A percentile compares a stretch with the other conserved stretches of the same genome.
Conservation (phyloP, 345 rosid species). For the Corchorus capsularis region DNA sequence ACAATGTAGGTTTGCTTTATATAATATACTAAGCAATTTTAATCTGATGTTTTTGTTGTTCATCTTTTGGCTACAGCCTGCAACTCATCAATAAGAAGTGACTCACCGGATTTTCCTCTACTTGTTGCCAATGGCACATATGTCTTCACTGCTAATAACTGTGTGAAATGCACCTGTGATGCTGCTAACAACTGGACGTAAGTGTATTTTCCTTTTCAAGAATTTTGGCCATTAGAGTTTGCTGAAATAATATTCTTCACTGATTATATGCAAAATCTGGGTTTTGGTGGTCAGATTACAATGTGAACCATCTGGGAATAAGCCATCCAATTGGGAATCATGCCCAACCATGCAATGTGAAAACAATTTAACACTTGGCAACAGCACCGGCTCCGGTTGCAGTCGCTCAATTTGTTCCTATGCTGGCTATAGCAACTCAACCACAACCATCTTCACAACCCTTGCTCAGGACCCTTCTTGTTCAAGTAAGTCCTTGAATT, state of each 20-base stretch:
- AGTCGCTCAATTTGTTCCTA: constrained; percentile 56
- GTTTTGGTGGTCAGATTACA: constrained; percentile 51
- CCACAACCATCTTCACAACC: constrained; percentile 46
- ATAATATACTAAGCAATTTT: not conserved
- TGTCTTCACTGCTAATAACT: constrained; percentile 55
- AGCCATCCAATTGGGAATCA: constrained; percentile 31
- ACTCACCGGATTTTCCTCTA: constrained; percentile 51
- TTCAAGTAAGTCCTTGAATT: constrained; percentile 36
- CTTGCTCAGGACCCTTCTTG: constrained; percentile 42
- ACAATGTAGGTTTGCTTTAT: not conserved
- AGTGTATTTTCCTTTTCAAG: constrained; percentile 25
- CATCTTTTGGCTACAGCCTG: constrained; percentile 53
- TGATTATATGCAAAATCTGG: not conserved
- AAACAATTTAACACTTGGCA: constrained; percentile 42
- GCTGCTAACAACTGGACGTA: constrained; percentile 68
- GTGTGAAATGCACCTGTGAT: constrained; percentile 65
- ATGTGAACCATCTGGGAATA: constrained; percentile 54
- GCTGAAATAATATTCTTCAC: not conserved
- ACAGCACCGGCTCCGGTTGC: constrained; percentile 42
- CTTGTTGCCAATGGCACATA: constrained; percentile 57
- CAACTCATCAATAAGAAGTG: constrained; percentile 47
- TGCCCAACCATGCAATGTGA: constrained; percentile 66
- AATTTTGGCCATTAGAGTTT: not conserved
- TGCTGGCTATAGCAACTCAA: constrained; percentile 53
- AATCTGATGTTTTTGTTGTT: not conserved